A percentile compares a stretch with the other conserved stretches of the same genome.
Evolutionary conservation across 495 filamentous ascomycete species (phyloP).

Genomic region (Hypoxylon rickii): DNA sequence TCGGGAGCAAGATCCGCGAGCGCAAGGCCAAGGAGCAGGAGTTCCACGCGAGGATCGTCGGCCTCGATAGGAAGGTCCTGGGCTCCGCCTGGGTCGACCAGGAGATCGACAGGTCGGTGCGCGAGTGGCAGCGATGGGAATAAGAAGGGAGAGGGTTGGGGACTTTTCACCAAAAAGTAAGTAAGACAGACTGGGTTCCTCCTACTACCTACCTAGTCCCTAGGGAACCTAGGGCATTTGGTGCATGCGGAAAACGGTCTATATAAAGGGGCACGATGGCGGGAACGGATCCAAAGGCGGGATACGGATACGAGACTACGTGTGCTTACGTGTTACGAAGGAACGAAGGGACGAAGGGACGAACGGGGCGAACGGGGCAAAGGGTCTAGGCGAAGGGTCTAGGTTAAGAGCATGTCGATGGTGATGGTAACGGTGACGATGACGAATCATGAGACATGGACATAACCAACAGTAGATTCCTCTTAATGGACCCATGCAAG

Average conservation of each 20-base stretch:
- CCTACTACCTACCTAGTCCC: no score
- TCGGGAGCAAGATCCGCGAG: constrained; percentile 56
- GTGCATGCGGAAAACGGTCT: no score
- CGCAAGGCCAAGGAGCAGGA: constrained; percentile 45
- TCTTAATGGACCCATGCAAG: no score
- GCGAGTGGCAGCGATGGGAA: constrained; percentile 62
- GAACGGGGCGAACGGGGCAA: no score
- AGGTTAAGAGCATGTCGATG: no score
- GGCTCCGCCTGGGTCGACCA: constrained; percentile 52
- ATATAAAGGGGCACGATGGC: no score
- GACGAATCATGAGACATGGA: no score
- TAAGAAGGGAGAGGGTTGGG: constrained; percentile 29
- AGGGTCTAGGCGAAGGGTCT: no score
- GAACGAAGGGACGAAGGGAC: neutral
- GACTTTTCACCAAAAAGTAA: neutral
- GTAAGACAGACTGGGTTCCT: neutral
- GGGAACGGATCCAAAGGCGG: no score
- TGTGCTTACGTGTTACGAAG: constrained; percentile 11
- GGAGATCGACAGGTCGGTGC: constrained; percentile 52
- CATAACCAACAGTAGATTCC: no score
- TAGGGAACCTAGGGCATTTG: no score
- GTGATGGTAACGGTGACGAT: no score
- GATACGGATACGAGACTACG: constrained; percentile 24
- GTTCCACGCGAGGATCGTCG: constrained; percentile 35
- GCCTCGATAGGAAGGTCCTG: constrained; percentile 46